These are phyloP conservation scores for Zygotorulaspora sp. DNA, from an alignment of 805 yeast species.

Conservation along the genomic window DNA sequence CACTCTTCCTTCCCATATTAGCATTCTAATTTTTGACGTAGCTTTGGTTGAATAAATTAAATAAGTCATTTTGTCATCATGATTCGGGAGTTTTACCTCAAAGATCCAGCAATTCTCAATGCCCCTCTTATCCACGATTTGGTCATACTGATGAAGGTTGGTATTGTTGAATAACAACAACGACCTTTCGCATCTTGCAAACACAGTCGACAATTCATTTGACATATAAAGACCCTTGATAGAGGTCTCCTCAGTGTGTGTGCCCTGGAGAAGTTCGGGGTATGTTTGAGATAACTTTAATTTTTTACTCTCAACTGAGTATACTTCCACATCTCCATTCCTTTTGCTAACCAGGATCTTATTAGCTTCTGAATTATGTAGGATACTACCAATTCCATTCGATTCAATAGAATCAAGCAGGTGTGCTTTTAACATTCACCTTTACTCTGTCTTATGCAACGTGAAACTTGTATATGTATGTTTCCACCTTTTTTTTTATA, in stretches of 20 bases:
- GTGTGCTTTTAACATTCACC: constrained; percentile 25
- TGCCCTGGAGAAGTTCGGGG: constrained; percentile 24
- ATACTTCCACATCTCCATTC: constrained; percentile 30
- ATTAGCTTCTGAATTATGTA: constrained; percentile 26
- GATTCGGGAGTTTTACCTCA: constrained; percentile 9
- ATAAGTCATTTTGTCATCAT: constrained; percentile 15
- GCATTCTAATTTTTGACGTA: constrained; percentile 21
- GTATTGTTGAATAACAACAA: constrained; percentile 28
- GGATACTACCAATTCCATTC: constrained; percentile 24
- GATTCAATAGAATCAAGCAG: constrained; percentile 17
- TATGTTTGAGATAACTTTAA: constrained; percentile 29
- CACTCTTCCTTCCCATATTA: constrained; percentile 29
- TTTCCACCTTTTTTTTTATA: no score
- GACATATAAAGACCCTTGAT: constrained; percentile 26
- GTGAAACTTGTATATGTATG: no score
- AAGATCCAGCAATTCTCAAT: constrained; percentile 27
- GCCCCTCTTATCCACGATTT: constrained; percentile 32
- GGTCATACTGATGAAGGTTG: constrained; percentile 32
- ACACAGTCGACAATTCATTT: constrained; percentile 26
- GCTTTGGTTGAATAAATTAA: constrained; percentile 20
- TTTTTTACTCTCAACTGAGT: constrained; percentile 21
- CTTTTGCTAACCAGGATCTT: constrained; percentile 27
- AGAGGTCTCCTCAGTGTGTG: constrained; percentile 17
- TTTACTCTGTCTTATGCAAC: no score
- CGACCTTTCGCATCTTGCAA: constrained; percentile 26